Conservation (phyloP, 306 rosid species). For the Senna siamea region DNA sequence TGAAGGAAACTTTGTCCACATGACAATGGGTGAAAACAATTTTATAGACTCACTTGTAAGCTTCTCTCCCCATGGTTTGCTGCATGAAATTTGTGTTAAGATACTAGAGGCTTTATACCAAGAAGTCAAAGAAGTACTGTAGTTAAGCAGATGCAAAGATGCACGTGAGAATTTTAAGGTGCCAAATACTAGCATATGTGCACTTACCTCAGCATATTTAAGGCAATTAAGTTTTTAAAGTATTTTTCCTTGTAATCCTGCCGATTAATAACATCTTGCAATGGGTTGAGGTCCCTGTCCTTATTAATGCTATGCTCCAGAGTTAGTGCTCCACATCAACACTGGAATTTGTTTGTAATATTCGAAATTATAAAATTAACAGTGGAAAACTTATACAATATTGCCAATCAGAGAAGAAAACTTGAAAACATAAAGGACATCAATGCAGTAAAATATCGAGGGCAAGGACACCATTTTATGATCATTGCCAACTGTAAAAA, state of each 20-base stretch:
- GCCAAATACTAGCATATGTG: conserved; percentile 29
- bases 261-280: conserved; percentile 72
- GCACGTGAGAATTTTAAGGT: neutral
- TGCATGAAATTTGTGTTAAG: conserved; percentile 74
- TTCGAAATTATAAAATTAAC: conserved; percentile 13
- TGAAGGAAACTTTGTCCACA: conserved; percentile 87
- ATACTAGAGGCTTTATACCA: conserved; percentile 43
- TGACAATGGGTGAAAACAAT: conserved; percentile 92
- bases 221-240: conserved; percentile 66
- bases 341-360: conserved; percentile 2
- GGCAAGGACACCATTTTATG: neutral
- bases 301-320: conserved; percentile 28
- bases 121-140: conserved; percentile 26
- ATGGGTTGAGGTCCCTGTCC: conserved; percentile 89
- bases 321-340: conserved; percentile 30
- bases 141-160: conserved; percentile 9
- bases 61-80: conserved; percentile 99
- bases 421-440: neutral
- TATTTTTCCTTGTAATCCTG: conserved; percentile 77
- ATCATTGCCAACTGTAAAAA: neutral
- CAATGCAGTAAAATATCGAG: neutral
- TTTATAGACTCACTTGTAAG: conserved; percentile 82
- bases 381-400: conserved; percentile 14
- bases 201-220: conserved; percentile 75
- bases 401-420: conserved; percentile 10